Base-by-base conservation (phyloP, 2,329 filamentous ascomycete species). In the Aspergillus tubingensis region DNA sequence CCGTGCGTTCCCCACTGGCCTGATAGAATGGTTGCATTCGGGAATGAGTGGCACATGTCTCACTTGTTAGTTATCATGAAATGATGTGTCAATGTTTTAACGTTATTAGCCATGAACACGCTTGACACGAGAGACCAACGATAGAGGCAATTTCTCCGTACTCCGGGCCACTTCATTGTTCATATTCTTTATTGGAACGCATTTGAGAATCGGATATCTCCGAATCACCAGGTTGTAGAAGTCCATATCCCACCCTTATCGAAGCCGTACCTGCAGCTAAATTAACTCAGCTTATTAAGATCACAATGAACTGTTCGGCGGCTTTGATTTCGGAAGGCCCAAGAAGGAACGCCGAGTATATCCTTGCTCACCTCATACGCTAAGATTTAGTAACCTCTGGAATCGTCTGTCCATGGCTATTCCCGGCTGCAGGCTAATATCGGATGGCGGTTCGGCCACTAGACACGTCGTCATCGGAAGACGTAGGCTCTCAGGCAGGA, bases 1-100 rank as follows among this genome's bases (percentile, higher is more conserved):
- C 25, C 53, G 32, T 36, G 32, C 32, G 39, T 27, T 55, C 58
- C 48, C 61, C 60, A 53, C 62, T 19, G 54, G 21, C 23, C 44
- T 60, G 62, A 64, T 64, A 64, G 58, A 55, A 58, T 58, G 60
- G 62, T 64, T 64, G 62, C 60, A 64, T 64, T 36, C 48, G 54
- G 48, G 47, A 23, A 44, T 55, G 23, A 27, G 47, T 30, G 47
- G 25, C 44, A 51, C 58, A 54, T 62, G 62, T 64, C 60, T 64
- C 62, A 64, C 62, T 62, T 64, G 62, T 39, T 56, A 62, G 62
- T 41, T 58, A 62, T 62, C 57, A 25, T 50, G 44, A 49, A 53
- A 32, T 53, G 54, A 59, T 51, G 41, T 57, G 48, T 55, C 53
- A 48, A 44, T 53, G 51, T 25, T 59, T 52, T 53, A 54, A 47